Conservation (phyloP, 306 rosid species). For the Vigna trinervia region DNA sequence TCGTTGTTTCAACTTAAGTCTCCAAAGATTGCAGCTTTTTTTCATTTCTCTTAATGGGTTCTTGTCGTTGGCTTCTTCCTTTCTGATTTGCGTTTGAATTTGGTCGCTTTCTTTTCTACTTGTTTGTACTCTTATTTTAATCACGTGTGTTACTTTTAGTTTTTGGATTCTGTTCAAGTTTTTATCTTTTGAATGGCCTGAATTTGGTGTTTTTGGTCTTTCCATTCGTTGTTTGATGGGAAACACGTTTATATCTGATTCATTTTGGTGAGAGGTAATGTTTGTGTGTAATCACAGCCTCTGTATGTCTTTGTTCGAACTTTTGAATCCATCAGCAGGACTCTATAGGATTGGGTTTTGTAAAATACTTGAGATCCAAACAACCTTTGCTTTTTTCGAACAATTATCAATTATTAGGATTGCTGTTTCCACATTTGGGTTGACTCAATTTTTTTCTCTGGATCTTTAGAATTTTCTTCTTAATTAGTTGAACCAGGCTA, state of each 20-base stretch:
- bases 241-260: slow-evolving; percentile 4
- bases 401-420: background rate
- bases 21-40: slow-evolving; percentile 40
- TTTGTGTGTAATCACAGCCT: slow-evolving; percentile 14
- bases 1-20: slow-evolving; percentile 48
- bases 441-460: slow-evolving; percentile 20
- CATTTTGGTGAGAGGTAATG: slow-evolving; percentile 21
- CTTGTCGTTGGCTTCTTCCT: slow-evolving; percentile 22
- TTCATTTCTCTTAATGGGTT: slow-evolving; percentile 38
- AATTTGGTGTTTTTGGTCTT: slow-evolving; percentile 23
- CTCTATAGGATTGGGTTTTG: slow-evolving; percentile 9
- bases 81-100: slow-evolving; percentile 39
- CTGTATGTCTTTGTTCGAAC: slow-evolving; percentile 1
- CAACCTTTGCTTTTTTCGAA: slow-evolving; percentile 1
- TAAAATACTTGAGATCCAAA: background rate
- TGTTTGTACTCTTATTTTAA: slow-evolving; percentile 23
- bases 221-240: slow-evolving; percentile 9
- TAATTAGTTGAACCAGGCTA: slow-evolving; percentile 33
- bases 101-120: background rate
- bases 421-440: slow-evolving; percentile 13
- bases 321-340: slow-evolving; percentile 12
- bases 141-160: slow-evolving; percentile 15
- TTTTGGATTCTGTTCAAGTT: slow-evolving; percentile 30
- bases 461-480: slow-evolving; percentile 36
- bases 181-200: slow-evolving; percentile 2